These are phyloP conservation scores for Linnemannia hyalina DNA, from an alignment of 192 early-diverging fungal species.

Conservation along the genomic window DNA sequence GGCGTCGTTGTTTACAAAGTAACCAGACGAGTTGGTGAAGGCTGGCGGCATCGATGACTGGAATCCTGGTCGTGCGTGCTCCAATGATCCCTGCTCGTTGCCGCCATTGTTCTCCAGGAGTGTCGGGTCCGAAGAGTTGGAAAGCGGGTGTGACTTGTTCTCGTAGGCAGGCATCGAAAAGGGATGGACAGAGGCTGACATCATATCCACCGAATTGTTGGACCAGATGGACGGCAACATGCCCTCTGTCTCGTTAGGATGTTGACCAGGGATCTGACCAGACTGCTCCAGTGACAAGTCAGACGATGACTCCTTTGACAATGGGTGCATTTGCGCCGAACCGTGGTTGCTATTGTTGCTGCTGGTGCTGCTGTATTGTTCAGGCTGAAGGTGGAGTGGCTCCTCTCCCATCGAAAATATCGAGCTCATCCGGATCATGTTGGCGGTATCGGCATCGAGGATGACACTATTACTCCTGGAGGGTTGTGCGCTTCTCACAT, in stretches of 20 bases:
- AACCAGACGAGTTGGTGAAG: slow-evolving; percentile 11
- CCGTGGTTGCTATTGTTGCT: not conserved
- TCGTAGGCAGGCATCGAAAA: slow-evolving; percentile 29
- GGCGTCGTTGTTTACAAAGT: slow-evolving; percentile 11
- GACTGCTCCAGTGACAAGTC: not conserved
- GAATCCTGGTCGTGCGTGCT: not conserved
- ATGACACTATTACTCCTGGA: slow-evolving; percentile 53
- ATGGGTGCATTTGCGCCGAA: not conserved
- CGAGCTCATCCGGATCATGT: slow-evolving; percentile 26
- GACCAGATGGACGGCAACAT: slow-evolving; percentile 42
- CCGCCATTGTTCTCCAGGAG: slow-evolving; percentile 8
- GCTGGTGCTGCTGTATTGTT: not conserved
- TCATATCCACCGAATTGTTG: slow-evolving; percentile 29
- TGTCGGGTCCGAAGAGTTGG: slow-evolving; percentile 6
- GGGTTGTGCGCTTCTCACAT: slow-evolving; percentile 35
- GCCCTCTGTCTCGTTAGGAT: slow-evolving; percentile 50
- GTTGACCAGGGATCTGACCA: slow-evolving; percentile 33
- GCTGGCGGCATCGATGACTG: slow-evolving; percentile 19
- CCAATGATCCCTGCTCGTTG: slow-evolving; percentile 23
- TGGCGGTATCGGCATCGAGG: slow-evolving; percentile 41
- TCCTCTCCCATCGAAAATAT: slow-evolving; percentile 39
- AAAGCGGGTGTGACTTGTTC: not conserved
- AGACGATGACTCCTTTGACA: slow-evolving; percentile 21
- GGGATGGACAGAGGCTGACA: slow-evolving; percentile 42
- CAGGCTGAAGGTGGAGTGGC: slow-evolving; percentile 21